phyloP scores from a whole-genome alignment of 768 basidiomycete species.

The Podaxis sp. region DNA sequence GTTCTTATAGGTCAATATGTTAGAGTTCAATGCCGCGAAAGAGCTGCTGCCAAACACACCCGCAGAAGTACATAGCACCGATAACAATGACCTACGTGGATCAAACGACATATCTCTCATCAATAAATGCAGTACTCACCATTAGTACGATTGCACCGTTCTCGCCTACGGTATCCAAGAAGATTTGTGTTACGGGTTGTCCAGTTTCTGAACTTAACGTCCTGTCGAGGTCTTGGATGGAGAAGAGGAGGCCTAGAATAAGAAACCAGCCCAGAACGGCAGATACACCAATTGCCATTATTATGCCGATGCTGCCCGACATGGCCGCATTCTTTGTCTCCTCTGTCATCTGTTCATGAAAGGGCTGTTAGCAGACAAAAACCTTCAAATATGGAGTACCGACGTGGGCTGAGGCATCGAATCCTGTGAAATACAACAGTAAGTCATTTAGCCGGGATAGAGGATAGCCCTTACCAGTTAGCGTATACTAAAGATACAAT shows the following conservation, averaged over 20 bases:
- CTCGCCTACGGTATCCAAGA: conserved; percentile 72
- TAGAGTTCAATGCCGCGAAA: not conserved
- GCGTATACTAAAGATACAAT: conserved; percentile 45
- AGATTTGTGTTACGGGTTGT: conserved; percentile 77
- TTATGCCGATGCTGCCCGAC: conserved; percentile 65
- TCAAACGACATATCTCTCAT: not conserved
- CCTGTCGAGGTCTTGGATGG: conserved; percentile 64
- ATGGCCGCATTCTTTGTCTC: conserved; percentile 71
- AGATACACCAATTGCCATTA: conserved; percentile 71
- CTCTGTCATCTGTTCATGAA: conserved; percentile 59
- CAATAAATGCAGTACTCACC: conserved; percentile 32
- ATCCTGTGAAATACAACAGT: conserved; percentile 40
- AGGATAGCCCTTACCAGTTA: conserved; percentile 49
- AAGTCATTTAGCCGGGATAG: not conserved
- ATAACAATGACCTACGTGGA: conserved; percentile 54
- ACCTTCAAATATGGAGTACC: conserved; percentile 18
- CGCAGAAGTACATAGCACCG: conserved; percentile 74
- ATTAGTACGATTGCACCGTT: conserved; percentile 74
- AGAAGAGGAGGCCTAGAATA: conserved; percentile 68
- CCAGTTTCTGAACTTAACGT: conserved; percentile 55
- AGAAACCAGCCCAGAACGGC: conserved; percentile 77
- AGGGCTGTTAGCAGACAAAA: not conserved
- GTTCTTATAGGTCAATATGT: conserved; percentile 36
- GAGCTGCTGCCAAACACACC: conserved; percentile 33
- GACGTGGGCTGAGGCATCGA: conserved; percentile 73